These are phyloP conservation scores for Tirmania nivea DNA, from an alignment of 495 filamentous ascomycete species.

Conservation along the genomic window DNA sequence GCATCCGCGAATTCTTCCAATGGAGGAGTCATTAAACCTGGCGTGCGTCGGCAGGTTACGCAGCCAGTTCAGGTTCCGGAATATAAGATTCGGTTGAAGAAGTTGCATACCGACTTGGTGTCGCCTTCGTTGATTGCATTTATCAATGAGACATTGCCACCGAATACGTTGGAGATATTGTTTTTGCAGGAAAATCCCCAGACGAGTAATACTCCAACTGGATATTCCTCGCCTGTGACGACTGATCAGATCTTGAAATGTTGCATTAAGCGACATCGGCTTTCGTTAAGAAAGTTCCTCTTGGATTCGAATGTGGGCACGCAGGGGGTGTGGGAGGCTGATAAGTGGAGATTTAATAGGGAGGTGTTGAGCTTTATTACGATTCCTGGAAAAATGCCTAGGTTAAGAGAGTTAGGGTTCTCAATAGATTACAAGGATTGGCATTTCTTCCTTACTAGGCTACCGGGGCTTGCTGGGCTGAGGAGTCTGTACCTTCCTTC, in stretches of 20 bases:
- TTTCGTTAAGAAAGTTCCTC: slow-evolving; percentile 54
- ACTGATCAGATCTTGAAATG: slow-evolving; percentile 57
- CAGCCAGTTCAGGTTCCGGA: slow-evolving; percentile 20
- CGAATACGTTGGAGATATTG: slow-evolving; percentile 64
- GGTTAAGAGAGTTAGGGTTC: slow-evolving; percentile 53
- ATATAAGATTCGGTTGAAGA: slow-evolving; percentile 53
- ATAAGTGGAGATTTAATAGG: slow-evolving; percentile 55
- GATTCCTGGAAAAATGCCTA: slow-evolving; percentile 52
- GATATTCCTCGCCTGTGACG: slow-evolving; percentile 34
- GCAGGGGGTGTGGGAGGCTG: slow-evolving; percentile 25
- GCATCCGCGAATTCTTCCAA: slow-evolving; percentile 7
- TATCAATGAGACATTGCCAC: slow-evolving; percentile 63
- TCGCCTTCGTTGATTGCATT: slow-evolving; percentile 59
- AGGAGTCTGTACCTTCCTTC: slow-evolving; percentile 54
- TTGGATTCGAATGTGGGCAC: slow-evolving; percentile 34
- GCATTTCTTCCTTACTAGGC: slow-evolving; percentile 72
- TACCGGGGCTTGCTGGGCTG: slow-evolving; percentile 55
- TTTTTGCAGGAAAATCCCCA: slow-evolving; percentile 46
- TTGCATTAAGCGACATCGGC: slow-evolving; percentile 47
- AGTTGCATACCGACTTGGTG: slow-evolving; percentile 66
- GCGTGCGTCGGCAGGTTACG: background rate
- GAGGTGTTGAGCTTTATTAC: slow-evolving; percentile 60
- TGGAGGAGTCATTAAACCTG: slow-evolving; percentile 7
- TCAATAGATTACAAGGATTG: slow-evolving; percentile 66
- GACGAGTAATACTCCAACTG: slow-evolving; percentile 21